Percentiles rank a stretch among this genome's conserved stretches.
phyloP scores from a whole-genome alignment of 345 rosid genomes.

The Eucalyptus regnans region DNA sequence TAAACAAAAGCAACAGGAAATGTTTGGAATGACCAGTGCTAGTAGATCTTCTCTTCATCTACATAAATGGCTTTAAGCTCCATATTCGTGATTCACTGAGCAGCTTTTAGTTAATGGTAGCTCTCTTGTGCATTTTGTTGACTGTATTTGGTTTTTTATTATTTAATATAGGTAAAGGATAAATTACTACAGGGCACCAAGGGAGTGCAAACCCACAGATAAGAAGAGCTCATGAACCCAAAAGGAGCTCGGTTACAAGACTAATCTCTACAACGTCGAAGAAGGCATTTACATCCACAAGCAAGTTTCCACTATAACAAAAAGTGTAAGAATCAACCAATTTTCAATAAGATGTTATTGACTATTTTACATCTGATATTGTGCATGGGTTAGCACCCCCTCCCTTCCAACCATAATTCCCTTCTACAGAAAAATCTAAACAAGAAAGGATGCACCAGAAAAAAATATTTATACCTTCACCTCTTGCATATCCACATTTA shows the following conservation, averaged over 20 bases:
- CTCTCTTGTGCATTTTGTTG: not conserved
- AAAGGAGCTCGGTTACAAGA: not conserved
- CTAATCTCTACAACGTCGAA: not conserved
- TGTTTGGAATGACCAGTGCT: not conserved
- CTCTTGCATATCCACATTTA: conserved; percentile 60
- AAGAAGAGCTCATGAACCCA: not conserved
- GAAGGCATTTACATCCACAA: not conserved
- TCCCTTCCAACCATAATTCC: not conserved
- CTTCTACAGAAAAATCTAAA: not conserved
- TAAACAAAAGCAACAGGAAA: not conserved
- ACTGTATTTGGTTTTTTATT: not conserved
- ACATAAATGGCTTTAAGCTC: not conserved
- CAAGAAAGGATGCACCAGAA: not conserved
- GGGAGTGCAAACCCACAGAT: not conserved
- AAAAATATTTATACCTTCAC: conserved; percentile 34
- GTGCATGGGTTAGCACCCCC: not conserved
- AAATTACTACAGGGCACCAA: not conserved
- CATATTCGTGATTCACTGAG: not conserved
- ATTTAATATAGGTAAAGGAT: not conserved
- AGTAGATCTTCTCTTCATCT: not conserved
- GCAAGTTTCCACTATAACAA: not conserved
- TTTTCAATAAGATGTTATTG: not conserved
- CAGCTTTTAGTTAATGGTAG: not conserved
- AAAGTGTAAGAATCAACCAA: not conserved
- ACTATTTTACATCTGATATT: not conserved